Percentiles rank a stretch among this genome's conserved stretches.
Evolutionary conservation across 176 grass and related monocot species (phyloP).

Genomic region (Oryza longistaminata): DNA sequence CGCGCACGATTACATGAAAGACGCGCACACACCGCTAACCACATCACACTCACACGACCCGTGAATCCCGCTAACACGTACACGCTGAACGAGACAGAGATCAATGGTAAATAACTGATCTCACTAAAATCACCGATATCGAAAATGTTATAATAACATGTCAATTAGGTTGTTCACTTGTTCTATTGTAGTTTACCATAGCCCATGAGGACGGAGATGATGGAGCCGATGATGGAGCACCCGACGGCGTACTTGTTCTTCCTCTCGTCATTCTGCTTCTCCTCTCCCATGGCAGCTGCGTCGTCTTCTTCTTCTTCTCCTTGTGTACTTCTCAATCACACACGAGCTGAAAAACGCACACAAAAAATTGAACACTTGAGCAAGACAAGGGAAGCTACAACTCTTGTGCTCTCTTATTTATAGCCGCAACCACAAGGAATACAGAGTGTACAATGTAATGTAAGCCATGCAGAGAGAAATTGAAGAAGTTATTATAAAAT

Average conservation of each 20-base stretch:
- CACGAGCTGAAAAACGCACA: background rate
- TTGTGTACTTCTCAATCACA: background rate
- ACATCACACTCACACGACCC: no score
- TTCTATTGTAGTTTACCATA: constrained; percentile 40
- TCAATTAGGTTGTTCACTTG: no score
- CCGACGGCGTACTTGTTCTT: constrained; percentile 49
- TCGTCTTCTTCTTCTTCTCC: no score
- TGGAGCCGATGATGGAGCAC: constrained; percentile 57
- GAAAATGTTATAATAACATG: no score
- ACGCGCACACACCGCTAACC: no score
- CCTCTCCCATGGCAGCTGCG: background rate
- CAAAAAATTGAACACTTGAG: background rate
- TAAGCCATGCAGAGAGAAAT: background rate
- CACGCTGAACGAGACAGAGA: no score
- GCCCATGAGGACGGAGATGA: constrained; percentile 73
- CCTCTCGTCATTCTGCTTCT: background rate
- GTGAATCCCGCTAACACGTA: no score
- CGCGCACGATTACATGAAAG: no score
- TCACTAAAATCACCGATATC: no score
- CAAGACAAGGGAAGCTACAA: background rate
- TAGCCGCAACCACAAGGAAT: background rate
- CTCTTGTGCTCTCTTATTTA: background rate
- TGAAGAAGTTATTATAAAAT: background rate
- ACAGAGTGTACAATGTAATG: no score
- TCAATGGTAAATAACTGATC: no score